A percentile compares a stretch with the other conserved stretches of the same genome.
Evolutionary conservation across 2,329 filamentous ascomycete genomes (phyloP).

Genomic region (Mariannaea sp.): DNA sequence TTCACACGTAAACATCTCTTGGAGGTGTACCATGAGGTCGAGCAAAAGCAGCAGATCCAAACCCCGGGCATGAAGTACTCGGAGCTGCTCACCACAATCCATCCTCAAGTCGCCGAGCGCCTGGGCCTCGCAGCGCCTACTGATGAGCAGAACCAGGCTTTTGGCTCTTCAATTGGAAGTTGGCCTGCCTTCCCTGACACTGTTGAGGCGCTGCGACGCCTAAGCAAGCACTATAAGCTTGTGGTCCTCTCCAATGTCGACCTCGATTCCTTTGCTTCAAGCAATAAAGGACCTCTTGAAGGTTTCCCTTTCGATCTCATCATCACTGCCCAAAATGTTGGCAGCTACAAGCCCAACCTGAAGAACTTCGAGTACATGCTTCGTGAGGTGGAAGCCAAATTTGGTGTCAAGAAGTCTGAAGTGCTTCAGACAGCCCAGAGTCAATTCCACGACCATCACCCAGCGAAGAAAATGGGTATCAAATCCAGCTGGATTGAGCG

Average conservation of each 20-base stretch:
- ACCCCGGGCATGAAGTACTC: slow-evolving; percentile 65
- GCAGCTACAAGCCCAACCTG: slow-evolving; percentile 70
- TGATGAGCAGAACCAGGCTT: slow-evolving; percentile 49
- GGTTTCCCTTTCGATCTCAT: slow-evolving; percentile 62
- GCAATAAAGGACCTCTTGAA: slow-evolving; percentile 52
- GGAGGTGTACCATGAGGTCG: slow-evolving; percentile 49
- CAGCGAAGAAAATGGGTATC: slow-evolving; percentile 63
- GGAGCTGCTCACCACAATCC: slow-evolving; percentile 57
- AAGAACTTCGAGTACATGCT: slow-evolving; percentile 71
- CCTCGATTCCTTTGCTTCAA: slow-evolving; percentile 52
- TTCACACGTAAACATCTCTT: slow-evolving; percentile 47
- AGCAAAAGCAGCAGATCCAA: slow-evolving; percentile 55
- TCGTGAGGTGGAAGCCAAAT: slow-evolving; percentile 54
- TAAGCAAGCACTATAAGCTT: slow-evolving; percentile 60
- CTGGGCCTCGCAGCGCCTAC: slow-evolving; percentile 45
- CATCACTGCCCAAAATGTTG: slow-evolving; percentile 72
- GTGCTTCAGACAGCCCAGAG: slow-evolving; percentile 72
- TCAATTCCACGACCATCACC: slow-evolving; percentile 71
- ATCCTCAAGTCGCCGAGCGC: slow-evolving; percentile 52
- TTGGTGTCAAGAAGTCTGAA: slow-evolving; percentile 58
- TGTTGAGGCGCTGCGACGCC: slow-evolving; percentile 55
- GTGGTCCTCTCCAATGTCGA: slow-evolving; percentile 64
- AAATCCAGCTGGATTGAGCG: slow-evolving; percentile 66
- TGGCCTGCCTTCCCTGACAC: slow-evolving; percentile 67
- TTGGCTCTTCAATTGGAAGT: slow-evolving; percentile 56